These are phyloP conservation scores for Trichosporon coremiiforme DNA, from an alignment of 1,284 basidiomycete species.

Conservation along the genomic window DNA sequence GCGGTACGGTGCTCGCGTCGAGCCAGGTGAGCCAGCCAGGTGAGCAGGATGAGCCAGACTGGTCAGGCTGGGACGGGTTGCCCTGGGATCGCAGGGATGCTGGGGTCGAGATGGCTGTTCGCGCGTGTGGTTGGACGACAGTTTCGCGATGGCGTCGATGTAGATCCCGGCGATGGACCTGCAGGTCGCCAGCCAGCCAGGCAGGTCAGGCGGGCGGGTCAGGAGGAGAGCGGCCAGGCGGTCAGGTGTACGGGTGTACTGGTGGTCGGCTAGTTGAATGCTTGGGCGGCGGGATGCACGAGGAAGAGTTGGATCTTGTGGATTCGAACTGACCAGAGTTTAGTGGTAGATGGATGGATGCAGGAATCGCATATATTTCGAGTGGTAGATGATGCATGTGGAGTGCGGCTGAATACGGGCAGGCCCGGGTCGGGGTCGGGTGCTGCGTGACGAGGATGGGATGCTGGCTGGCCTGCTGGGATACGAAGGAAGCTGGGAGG, in stretches of 20 bases:
- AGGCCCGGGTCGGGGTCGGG: background rate
- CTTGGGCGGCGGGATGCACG: background rate
- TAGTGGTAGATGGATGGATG: background rate
- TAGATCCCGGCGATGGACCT: conserved; percentile 14
- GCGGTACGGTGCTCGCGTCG: conserved; percentile 5
- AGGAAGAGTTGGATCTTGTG: background rate
- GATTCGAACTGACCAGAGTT: background rate
- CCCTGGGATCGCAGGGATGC: background rate
- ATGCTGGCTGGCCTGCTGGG: background rate
- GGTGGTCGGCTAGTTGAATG: background rate
- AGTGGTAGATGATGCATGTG: background rate
- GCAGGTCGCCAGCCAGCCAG: background rate
- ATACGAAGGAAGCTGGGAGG: background rate
- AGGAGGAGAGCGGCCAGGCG: conserved; percentile 1
- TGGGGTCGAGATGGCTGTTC: conserved; percentile 11
- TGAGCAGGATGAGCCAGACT: too few species aligned
- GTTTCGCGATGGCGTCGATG: conserved; percentile 4
- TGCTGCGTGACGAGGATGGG: conserved; percentile 5
- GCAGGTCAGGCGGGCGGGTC: background rate
- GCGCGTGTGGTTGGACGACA: conserved; percentile 2
- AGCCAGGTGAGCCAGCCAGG: background rate
- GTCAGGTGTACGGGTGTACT: background rate
- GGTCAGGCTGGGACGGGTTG: background rate
- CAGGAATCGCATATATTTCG: background rate
- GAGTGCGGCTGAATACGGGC: background rate